Evolutionary conservation across 495 filamentous ascomycete genomes (phyloP).

Genomic region (Aspergillus coremiiformis): DNA sequence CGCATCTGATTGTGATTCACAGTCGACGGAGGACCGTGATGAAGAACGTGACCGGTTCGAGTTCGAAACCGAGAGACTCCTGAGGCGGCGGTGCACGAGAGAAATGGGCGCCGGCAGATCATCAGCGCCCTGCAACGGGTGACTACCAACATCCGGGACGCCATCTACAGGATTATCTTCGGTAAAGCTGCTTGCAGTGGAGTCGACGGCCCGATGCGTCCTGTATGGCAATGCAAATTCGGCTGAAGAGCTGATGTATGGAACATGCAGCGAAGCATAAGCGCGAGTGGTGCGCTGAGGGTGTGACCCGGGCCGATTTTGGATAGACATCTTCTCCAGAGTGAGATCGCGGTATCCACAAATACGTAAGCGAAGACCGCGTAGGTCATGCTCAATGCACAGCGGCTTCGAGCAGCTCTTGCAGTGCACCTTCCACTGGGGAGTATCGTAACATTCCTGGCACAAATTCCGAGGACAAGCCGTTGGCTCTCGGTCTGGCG

Average conservation of each 20-base stretch:
- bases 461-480: constrained; percentile 53
- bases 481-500: constrained; percentile 39
- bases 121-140: constrained; percentile 14
- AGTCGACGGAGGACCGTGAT: constrained; percentile 34
- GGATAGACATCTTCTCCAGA: constrained; percentile 43
- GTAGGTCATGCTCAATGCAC: constrained; percentile 58
- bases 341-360: constrained; percentile 52
- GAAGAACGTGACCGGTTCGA: constrained; percentile 37
- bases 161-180: constrained; percentile 29
- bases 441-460: constrained; percentile 50
- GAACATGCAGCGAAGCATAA: constrained; percentile 5
- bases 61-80: constrained; percentile 32
- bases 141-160: constrained; percentile 15
- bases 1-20: constrained; percentile 31
- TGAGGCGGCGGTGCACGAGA: constrained; percentile 17
- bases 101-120: constrained; percentile 9
- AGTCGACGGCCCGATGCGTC: constrained; percentile 27
- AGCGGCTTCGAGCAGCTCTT: constrained; percentile 50
- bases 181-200: constrained; percentile 37
- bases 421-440: constrained; percentile 53
- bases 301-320: constrained; percentile 20
- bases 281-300: not conserved
- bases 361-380: constrained; percentile 50
- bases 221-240: constrained; percentile 30
- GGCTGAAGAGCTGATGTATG: constrained; percentile 7